Evolutionary conservation across 1,139 yeast species (phyloP), one percentile per base, ranked within the genome.

Genomic region (Kurtzmaniella quercitrusa): DNA sequence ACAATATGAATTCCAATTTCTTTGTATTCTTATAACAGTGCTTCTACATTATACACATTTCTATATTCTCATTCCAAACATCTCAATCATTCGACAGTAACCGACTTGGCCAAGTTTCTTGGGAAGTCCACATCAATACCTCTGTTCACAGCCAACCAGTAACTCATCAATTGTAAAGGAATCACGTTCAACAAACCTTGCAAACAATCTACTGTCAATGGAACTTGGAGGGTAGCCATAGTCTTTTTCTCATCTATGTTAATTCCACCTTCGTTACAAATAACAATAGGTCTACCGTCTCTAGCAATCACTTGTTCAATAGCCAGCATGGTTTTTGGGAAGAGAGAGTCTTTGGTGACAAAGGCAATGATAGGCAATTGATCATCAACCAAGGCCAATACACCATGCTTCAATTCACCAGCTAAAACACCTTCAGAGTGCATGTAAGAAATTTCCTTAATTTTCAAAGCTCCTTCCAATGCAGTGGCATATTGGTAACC

Each of bases 401-500:
- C 96, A 68, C 99, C 99, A 63, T 94, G 99, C 70, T 94, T 94
- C 68, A 94, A 81, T 69, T 94, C 99, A 64, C 98, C 99, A 23
- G 99, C 98, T 54, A 93, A 81, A 43, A 94, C 96, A 73, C 98
- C 99, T 73, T 94, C 99, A 23, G 98, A 89, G 66, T 94, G 99
- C 91, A 93, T 94, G 67, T 94, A 94, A 5, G 98, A 91, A 51
- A 94, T 94, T 70, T 94, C 99, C 71, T 94, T 94, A 63, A 94
- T 93, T 72, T 94, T 94, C 58, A 94, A 79, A 8, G 99, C 98
- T 59, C 98, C 98, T 70, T 94, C 99, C 58, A 94, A 77, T 14
- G 98, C 98, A 52, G 97, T 85, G 17, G 99, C 98, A 66, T 79
- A 85, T 70, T 94, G 98, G 70, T 88, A 91, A 44, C 99, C 99